Percentiles rank a stretch among this genome's conserved stretches.
Evolutionary conservation across 2,329 filamentous ascomycete genomes (phyloP).

Genomic region (Penicillium palitans): DNA sequence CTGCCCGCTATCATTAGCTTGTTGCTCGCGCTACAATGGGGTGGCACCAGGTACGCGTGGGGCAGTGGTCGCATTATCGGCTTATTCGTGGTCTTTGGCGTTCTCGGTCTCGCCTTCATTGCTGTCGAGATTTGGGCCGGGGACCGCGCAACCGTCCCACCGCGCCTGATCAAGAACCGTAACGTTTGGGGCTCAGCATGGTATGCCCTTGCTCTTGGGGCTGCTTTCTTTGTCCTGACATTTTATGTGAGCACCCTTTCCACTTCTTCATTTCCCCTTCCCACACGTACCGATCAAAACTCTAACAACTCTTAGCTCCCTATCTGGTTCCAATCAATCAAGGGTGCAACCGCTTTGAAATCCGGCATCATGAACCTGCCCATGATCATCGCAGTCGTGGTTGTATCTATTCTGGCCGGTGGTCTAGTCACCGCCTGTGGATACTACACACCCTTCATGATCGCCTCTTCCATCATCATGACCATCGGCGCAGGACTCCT

Average conservation of each 20-base stretch:
- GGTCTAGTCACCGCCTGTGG: constrained; percentile 34
- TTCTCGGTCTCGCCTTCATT: constrained; percentile 48
- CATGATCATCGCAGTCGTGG: constrained; percentile 33
- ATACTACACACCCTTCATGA: constrained; percentile 45
- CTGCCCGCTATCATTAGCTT: constrained; percentile 49
- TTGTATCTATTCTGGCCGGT: constrained; percentile 36
- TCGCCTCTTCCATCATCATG: constrained; percentile 33
- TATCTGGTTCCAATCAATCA: constrained; percentile 46
- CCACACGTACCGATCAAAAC: not conserved
- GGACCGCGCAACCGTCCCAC: constrained; percentile 49
- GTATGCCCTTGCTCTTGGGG: constrained; percentile 46
- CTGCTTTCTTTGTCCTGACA: constrained; percentile 45
- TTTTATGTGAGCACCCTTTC: constrained; percentile 43
- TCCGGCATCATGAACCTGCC: constrained; percentile 44
- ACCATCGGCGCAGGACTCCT: constrained; percentile 39
- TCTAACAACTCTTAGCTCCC: constrained; percentile 37
- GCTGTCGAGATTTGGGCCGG: constrained; percentile 39
- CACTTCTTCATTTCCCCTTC: not conserved
- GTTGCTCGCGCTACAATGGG: constrained; percentile 52
- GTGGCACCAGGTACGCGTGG: constrained; percentile 49
- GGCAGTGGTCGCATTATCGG: constrained; percentile 47
- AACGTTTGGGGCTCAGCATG: constrained; percentile 44
- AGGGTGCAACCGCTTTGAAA: constrained; percentile 34
- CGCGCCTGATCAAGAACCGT: constrained; percentile 46
- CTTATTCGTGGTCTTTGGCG: constrained; percentile 53